Conservation (phyloP, 257 asterid genomes). For the Verbascum thapsus region DNA sequence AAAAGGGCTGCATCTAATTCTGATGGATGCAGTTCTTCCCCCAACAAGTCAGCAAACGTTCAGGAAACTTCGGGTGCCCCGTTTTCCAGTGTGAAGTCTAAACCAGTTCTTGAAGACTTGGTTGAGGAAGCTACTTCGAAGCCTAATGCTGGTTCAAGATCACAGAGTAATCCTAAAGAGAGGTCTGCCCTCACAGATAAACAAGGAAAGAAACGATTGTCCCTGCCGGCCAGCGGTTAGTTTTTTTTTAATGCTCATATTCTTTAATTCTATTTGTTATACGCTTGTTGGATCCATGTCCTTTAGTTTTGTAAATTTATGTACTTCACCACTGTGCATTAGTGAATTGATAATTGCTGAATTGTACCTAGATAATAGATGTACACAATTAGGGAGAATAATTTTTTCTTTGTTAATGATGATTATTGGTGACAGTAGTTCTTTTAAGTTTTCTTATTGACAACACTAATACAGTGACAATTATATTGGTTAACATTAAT, state of each 20-base stretch:
- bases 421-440: too few relatives aligned
- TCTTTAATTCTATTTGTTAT: too few relatives aligned
- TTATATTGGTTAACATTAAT: too few relatives aligned
- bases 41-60: slow-evolving; percentile 50
- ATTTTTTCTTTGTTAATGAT: too few relatives aligned
- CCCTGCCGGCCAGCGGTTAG: slow-evolving; percentile 79
- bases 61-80: slow-evolving; percentile 47
- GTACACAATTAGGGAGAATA: too few relatives aligned
- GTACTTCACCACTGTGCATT: background rate
- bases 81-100: slow-evolving; percentile 41
- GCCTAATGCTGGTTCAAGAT: slow-evolving; percentile 56
- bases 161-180: slow-evolving; percentile 88
- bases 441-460: too few relatives aligned
- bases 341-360: too few relatives aligned
- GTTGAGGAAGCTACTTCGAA: slow-evolving; percentile 67
- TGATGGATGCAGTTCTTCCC: slow-evolving; percentile 69
- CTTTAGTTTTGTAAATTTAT: background rate
- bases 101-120: slow-evolving; percentile 59
- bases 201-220: slow-evolving; percentile 77
- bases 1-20: slow-evolving; percentile 57
- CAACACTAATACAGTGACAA: too few relatives aligned
- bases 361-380: too few relatives aligned
- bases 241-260: slow-evolving; percentile 18
- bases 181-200: slow-evolving; percentile 59
- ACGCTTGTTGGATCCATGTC: background rate